Conservation (phyloP, 2,329 filamentous ascomycete genomes). For the Phaeophleospora eucalypticola region DNA sequence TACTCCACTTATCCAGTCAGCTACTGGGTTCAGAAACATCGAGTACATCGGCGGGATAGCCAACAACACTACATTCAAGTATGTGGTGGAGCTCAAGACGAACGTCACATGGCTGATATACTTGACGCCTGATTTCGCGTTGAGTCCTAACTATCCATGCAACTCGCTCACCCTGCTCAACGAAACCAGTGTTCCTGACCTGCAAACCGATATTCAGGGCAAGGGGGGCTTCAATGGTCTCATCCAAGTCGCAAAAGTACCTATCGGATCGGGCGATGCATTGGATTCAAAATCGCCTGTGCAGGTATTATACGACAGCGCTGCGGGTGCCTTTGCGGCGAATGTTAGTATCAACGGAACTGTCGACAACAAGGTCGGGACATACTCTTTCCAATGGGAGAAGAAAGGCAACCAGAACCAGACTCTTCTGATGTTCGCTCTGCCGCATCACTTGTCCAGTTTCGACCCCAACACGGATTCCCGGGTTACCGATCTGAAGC, state of each 20-base stretch:
- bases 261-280: slow-evolving; percentile 39
- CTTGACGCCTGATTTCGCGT: slow-evolving; percentile 54
- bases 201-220: slow-evolving; percentile 56
- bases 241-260: slow-evolving; percentile 79
- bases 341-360: slow-evolving; percentile 62
- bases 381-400: slow-evolving; percentile 69
- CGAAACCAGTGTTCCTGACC: slow-evolving; percentile 34
- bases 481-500: slow-evolving; percentile 49
- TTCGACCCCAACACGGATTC: slow-evolving; percentile 59
- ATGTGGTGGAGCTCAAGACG: slow-evolving; percentile 63
- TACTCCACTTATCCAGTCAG: slow-evolving; percentile 69
- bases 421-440: slow-evolving; percentile 74
- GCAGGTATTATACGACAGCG: slow-evolving; percentile 68
- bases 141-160: slow-evolving; percentile 45
- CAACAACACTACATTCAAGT: slow-evolving; percentile 68
- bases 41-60: slow-evolving; percentile 47
- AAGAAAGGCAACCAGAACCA: slow-evolving; percentile 61
- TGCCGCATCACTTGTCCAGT: slow-evolving; percentile 79
- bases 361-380: slow-evolving; percentile 56
- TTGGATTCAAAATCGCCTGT: slow-evolving; percentile 36
- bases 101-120: slow-evolving; percentile 69
- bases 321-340: slow-evolving; percentile 70
- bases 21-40: slow-evolving; percentile 68
- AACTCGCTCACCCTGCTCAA: slow-evolving; percentile 63
- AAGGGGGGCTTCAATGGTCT: slow-evolving; percentile 67